Conservation (phyloP, 768 basidiomycete species). For the Tricholoma bakamatsutake region DNA sequence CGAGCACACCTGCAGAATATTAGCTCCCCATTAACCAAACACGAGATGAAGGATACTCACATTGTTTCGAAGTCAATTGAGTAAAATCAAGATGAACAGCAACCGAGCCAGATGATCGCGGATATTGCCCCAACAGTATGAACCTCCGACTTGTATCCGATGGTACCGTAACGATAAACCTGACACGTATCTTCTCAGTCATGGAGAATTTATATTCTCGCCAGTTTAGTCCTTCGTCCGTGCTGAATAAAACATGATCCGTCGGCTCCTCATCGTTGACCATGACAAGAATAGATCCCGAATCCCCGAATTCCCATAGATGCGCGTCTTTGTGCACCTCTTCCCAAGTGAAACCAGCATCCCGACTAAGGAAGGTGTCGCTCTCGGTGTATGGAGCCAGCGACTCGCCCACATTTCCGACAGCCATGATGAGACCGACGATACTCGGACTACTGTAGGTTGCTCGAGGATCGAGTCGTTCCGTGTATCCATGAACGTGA, state of each 20-base stretch:
- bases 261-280: conserved; percentile 94
- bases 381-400: conserved; percentile 79
- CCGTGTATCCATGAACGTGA: conserved; percentile 95
- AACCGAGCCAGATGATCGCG: conserved; percentile 44
- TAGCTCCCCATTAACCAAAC: not conserved
- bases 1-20: conserved; percentile 53
- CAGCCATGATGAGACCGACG: conserved; percentile 90
- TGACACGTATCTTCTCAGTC: conserved; percentile 63
- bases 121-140: conserved; percentile 68
- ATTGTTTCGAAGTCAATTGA: conserved; percentile 65
- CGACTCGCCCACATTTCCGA: conserved; percentile 88
- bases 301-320: conserved; percentile 97
- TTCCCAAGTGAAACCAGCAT: conserved; percentile 97
- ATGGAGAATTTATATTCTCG: conserved; percentile 73
- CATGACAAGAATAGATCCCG: conserved; percentile 88
- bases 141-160: conserved; percentile 89
- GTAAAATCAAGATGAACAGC: conserved; percentile 89
- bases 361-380: conserved; percentile 94
- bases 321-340: conserved; percentile 98
- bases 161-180: conserved; percentile 80
- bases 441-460: conserved; percentile 92
- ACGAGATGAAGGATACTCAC: conserved; percentile 39
- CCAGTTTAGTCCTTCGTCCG: conserved; percentile 87
- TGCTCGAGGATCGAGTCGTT: conserved; percentile 81
- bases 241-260: conserved; percentile 84